phyloP scores from a whole-genome alignment of 139 green algal genomes.

The Astrephomene gubernaculifera region DNA sequence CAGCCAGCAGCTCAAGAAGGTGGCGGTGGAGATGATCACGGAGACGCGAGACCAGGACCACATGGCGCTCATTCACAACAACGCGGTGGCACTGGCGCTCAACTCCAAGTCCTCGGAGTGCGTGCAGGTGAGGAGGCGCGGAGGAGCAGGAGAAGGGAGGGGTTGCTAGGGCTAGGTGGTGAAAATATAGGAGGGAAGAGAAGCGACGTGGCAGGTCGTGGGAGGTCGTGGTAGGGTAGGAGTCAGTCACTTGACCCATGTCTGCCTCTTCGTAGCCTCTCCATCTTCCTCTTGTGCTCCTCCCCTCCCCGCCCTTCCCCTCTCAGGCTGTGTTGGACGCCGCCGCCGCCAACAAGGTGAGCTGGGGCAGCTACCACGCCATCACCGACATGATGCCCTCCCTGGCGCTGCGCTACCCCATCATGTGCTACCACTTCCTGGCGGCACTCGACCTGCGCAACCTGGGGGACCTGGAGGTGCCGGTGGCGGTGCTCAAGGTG shows the following conservation, averaged over 20 bases:
- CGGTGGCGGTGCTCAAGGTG: conserved; percentile 55
- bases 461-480: conserved; percentile 63
- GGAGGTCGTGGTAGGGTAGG: no score
- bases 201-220: no score
- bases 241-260: no score
- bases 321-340: conserved; percentile 28
- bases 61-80: conserved; percentile 64
- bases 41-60: conserved; percentile 55
- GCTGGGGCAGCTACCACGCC: conserved; percentile 59
- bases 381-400: conserved; percentile 67
- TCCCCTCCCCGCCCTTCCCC: not conserved
- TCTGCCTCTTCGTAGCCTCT: no score
- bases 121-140: conserved; percentile 50
- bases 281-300: not conserved
- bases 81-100: conserved; percentile 59
- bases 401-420: conserved; percentile 62
- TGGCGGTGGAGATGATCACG: conserved; percentile 62
- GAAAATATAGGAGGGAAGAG: no score
- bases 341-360: conserved; percentile 45
- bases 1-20: conserved; percentile 58
- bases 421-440: conserved; percentile 68
- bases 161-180: not conserved
- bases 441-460: conserved; percentile 49
- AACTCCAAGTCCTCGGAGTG: conserved; percentile 65
- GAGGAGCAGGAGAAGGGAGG: not conserved